phyloP scores from a whole-genome alignment of 306 rosid species.

The Pueraria montana region DNA sequence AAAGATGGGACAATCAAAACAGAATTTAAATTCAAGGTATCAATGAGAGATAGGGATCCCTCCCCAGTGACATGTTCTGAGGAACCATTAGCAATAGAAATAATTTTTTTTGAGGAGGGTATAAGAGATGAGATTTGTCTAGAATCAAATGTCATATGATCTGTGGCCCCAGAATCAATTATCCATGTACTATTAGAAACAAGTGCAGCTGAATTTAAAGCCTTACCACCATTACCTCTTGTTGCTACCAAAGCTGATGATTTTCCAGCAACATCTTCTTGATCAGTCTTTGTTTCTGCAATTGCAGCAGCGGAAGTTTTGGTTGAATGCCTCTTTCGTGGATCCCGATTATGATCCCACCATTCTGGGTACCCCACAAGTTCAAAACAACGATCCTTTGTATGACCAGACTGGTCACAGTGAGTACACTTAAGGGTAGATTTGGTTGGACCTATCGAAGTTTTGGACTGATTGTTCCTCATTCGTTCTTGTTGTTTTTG shows the following conservation, averaged over 20 bases:
- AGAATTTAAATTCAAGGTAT: too few species aligned
- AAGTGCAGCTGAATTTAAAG: too few species aligned
- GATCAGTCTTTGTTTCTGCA: slow-evolving; percentile 13
- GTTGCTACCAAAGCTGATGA: neutral
- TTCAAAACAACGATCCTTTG: slow-evolving; percentile 20
- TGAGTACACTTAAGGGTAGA: slow-evolving; percentile 2
- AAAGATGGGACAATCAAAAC: too few species aligned
- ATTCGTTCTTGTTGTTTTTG: too few species aligned
- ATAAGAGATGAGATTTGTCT: neutral
- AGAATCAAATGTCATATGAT: neutral
- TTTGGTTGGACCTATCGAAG: neutral
- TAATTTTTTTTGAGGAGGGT: too few species aligned
- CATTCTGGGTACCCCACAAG: slow-evolving; percentile 36
- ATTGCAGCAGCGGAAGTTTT: neutral
- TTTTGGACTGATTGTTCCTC: too few species aligned
- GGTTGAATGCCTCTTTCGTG: neutral
- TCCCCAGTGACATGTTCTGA: too few species aligned
- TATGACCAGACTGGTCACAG: neutral
- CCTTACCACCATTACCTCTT: too few species aligned
- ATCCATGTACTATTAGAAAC: too few species aligned
- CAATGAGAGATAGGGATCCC: too few species aligned
- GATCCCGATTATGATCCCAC: slow-evolving; percentile 46
- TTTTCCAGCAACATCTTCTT: neutral
- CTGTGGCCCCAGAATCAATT: neutral
- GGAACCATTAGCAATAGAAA: too few species aligned